Base-by-base conservation (phyloP, 495 filamentous ascomycete species). In the Annulohypoxylon nitens region DNA sequence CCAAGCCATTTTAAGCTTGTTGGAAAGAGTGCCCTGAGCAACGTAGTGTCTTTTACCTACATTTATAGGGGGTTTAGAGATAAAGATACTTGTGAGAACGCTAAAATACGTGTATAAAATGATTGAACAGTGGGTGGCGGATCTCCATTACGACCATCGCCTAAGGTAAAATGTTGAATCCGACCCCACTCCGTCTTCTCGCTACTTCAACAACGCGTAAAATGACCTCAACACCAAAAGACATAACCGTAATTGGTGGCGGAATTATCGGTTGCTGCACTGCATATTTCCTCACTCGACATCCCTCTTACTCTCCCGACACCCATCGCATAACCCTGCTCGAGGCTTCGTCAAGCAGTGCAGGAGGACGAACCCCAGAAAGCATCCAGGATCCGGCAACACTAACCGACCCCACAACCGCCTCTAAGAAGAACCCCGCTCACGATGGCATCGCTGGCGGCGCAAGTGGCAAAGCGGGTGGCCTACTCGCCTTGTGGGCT, bases 391-490 rank as follows among this genome's bases (percentile, higher is more conserved):
- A 79, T 59, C 78, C 78, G 0, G 73, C 76, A 4, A 78, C 71
- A 4, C 71, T 79, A 34, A 71, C 71, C 26, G 78, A 78, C 69
- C 76, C 71, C 39, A 45, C 67, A 6, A 71, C 78, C 18, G 73
- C 69, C 0, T 75, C 75, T n/a, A 76, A 71, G 63, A 73, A 71
- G 55, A 80, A 78, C 50, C 80, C 81, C n/a, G 74, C 78, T 26
- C 76, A 82, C 62, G 81, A 82, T 57, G 81, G 82, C 34, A 92
- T 97, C 70, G 93, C 93, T 16, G 93, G 92, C 37, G 93, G 92
- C 33, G 93, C 93, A 55, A 95, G 92, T 53, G 93, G 93, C n/a
- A 97, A 97, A 82, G 93, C 93, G 9, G 93, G 93, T 4, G 93
- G 93, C 4, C 83, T 97, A 23, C 83, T 97, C 23, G 94, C 92